Evolutionary conservation across 202 grass and related monocot species (phyloP).

Genomic region (Setaria viridis): DNA sequence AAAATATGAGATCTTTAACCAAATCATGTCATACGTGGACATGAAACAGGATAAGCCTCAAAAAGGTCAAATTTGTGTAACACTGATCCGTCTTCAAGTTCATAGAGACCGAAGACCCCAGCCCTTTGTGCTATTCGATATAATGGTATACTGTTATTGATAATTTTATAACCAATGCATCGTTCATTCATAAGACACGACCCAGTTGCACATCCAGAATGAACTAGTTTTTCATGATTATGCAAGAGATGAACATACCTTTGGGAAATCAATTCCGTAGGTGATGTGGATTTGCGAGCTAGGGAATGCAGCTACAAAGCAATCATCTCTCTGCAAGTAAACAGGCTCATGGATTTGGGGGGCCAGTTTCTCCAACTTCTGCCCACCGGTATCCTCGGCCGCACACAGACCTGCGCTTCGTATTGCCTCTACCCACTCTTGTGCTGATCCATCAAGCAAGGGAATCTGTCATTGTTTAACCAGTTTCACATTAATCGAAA

Average conservation of each 20-base stretch:
- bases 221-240: conserved; percentile 3
- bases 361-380: conserved; percentile 65
- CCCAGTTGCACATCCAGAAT: not conserved
- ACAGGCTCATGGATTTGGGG: conserved; percentile 68
- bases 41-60: not conserved
- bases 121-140: not conserved
- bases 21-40: conserved; percentile 10
- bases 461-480: conserved; percentile 73
- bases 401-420: conserved; percentile 53
- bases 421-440: conserved; percentile 82
- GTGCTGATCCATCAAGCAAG: conserved; percentile 97
- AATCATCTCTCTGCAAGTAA: conserved; percentile 61
- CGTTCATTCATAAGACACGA: not conserved
- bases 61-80: conserved; percentile 13
- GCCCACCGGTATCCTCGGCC: conserved; percentile 56
- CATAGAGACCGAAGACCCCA: not conserved
- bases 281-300: conserved; percentile 64
- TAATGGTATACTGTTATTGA: not conserved
- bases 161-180: not conserved
- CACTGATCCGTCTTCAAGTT: not conserved
- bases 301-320: conserved; percentile 88
- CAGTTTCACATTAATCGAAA: conserved; percentile 44
- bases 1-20: not conserved
- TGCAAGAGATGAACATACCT: conserved; percentile 46
- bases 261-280: conserved; percentile 83